Evolutionary conservation across 768 basidiomycete genomes (phyloP), one percentile per base, ranked within the genome.

Genomic region (Boletus edulis): DNA sequence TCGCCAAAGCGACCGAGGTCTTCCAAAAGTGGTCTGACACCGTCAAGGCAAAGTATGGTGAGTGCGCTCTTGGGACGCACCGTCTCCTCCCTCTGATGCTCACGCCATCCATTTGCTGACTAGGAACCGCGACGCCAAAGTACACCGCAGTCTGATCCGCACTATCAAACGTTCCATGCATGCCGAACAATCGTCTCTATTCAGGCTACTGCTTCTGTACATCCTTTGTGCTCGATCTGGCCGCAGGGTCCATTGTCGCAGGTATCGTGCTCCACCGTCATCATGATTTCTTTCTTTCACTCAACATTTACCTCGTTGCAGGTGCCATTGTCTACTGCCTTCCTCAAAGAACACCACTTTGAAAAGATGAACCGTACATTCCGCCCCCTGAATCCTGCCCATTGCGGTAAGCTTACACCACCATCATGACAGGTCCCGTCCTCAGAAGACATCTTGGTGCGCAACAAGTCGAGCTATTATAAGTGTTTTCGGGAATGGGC

Each of bases 131-230:
- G 34, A 75, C 72, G 8, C 69, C 75, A 2, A 69, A 73, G 24
- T 81, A 78, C 45, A 67, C 59, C 14, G 71, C 78, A 1, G 77
- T 76, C 44, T 37, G 76, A 9, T 0, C 34, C 15, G 2, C 4
- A 14, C 10, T 35, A 8, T 12, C 9, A n/a, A 12, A 27, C 14
- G 3, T 17, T 22, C 4, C 35, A 35, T 4, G 2, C 1, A n/a
- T 11, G 47, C 37, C 37, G 20, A 56, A 10, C 10, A 3, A 40
- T 20, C 14, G 3, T 22, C 22, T 3, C 22, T 22, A 22, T 22
- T 2, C 31, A 82, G 81, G 81, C 5, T 83, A 83, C 49, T 85
- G 81, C 61, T 83, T 82, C 55, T 81, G 82, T 4, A 82, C 72
- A 7, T 76, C 81, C 0, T 81, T 75, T 50, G 74, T 74, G 7